Base-by-base conservation (phyloP, 2,329 filamentous ascomycete genomes). In the Stachybotrys chartarum region DNA sequence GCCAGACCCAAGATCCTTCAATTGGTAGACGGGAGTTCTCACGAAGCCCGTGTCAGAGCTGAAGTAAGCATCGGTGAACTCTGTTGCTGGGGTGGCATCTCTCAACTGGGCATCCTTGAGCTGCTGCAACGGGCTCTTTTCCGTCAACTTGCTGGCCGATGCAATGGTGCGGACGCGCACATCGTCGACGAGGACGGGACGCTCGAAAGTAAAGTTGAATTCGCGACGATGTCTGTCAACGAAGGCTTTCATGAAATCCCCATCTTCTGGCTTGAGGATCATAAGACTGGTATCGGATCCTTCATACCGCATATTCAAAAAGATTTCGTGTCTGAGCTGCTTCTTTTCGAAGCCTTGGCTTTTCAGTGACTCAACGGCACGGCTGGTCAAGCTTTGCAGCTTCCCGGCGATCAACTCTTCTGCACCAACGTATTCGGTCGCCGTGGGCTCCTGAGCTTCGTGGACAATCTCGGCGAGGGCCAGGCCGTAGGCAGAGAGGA, bases 211-310 rank as follows among this genome's bases (percentile, higher is more conserved):
- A 50, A 91, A 91, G 1, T 86, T 86, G 63, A 90, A 91, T 63
- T 90, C 87, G 62, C 87, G 85, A 60, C 88, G 80, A 64, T 91
- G 87, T 57, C 88, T 84, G 60, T 83, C 81, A 50, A 87, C 70
- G 58, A 90, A 90, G 0, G 84, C 85, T 55, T 82, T 79, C 2
- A 82, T 84, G 67, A 87, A 90, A 0, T 82, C 83, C 77, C 80
- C 55, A 1, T 60, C 64, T 56, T 58, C 55, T 8, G 45, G 45
- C n/a, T 64, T 61, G 53, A 68, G 55, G 10, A 70, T 68, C 69
- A 71, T 71, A 39, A 77, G 62, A 2, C 69, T 68, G 14, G 73
- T 77, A 52, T 72, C 73, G 2, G 72, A 72, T 11, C 75, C 75
- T 1, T 68, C 66, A 45, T 77, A 77, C 54, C 73, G 64, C 63